Conservation (phyloP, 148 eudicot species). For the Cornus florida region DNA sequence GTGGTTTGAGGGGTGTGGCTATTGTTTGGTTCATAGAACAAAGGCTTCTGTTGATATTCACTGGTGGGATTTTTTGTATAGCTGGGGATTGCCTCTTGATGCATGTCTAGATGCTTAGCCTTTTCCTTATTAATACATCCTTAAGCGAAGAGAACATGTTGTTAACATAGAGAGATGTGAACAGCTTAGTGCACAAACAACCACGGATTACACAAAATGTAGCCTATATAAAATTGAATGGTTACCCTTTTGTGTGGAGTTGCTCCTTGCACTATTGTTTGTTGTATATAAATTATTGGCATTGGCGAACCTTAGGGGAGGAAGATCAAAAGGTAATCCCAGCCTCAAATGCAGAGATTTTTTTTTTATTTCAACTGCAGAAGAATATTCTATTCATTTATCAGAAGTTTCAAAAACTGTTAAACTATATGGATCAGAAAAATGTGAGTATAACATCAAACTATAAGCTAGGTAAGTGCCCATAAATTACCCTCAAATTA, state of each 20-base stretch:
- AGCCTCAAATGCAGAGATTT: constrained; percentile 82
- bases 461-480: too few species aligned
- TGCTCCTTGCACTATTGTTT: constrained; percentile 32
- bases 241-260: constrained; percentile 50
- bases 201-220: not conserved
- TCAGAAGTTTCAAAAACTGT: constrained; percentile 6
- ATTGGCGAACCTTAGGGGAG: constrained; percentile 83
- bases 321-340: constrained; percentile 90
- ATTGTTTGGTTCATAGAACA: too few species aligned
- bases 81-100: too few species aligned
- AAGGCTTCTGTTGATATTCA: too few species aligned
- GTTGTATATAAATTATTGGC: constrained; percentile 55
- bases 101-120: too few species aligned
- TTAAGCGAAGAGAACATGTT: constrained; percentile 68
- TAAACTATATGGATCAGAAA: constrained; percentile 1
- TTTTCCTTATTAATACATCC: too few species aligned
- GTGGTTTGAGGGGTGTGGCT: too few species aligned
- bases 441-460: not conserved
- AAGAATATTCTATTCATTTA: not conserved
- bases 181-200: constrained; percentile 11
- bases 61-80: too few species aligned
- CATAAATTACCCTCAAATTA: too few species aligned
- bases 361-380: constrained; percentile 80
- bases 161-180: too few species aligned
- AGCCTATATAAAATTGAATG: too few species aligned